Evolutionary conservation across 108 stramenopile species (phyloP).

Genomic region (Cyclotella choctawhatcheeana): DNA sequence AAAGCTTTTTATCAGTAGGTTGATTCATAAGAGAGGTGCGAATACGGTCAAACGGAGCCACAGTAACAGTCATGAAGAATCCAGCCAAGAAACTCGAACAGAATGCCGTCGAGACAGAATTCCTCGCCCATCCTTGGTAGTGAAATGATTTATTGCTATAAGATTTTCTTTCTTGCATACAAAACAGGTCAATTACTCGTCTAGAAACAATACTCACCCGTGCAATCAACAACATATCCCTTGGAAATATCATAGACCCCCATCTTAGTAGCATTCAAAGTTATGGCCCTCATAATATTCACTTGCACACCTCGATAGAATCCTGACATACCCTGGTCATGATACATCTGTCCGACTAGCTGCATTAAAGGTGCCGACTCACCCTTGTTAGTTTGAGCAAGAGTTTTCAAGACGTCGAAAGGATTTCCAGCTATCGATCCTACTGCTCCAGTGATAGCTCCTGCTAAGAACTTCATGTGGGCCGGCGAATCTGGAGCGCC

Average conservation of each 20-base stretch:
- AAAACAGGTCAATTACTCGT: too few relatives aligned
- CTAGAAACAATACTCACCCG: too few relatives aligned
- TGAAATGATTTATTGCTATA: too few relatives aligned
- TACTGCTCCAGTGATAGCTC: constrained; percentile 83
- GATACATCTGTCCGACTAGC: constrained; percentile 72
- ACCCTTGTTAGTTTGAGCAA: constrained; percentile 85
- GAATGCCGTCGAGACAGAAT: constrained; percentile 72
- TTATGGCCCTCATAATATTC: constrained; percentile 86
- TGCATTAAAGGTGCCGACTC: constrained; percentile 47
- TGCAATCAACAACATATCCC: constrained; percentile 72
- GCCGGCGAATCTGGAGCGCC: constrained; percentile 72
- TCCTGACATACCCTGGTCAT: constrained; percentile 83
- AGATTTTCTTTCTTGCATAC: too few relatives aligned
- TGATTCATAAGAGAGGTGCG: constrained; percentile 85
- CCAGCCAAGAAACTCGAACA: constrained; percentile 78
- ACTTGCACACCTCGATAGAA: constrained; percentile 91
- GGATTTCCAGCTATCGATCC: constrained; percentile 87
- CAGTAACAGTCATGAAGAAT: constrained; percentile 91
- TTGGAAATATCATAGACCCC: constrained; percentile 88
- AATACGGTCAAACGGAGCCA: constrained; percentile 73
- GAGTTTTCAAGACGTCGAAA: constrained; percentile 92
- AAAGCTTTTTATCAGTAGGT: constrained; percentile 82
- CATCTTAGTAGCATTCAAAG: constrained; percentile 95
- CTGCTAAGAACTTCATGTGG: constrained; percentile 84
- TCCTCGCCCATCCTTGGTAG: constrained; percentile 77